Base-by-base conservation (phyloP, 768 basidiomycete genomes). In the Tricholoma terreum region DNA sequence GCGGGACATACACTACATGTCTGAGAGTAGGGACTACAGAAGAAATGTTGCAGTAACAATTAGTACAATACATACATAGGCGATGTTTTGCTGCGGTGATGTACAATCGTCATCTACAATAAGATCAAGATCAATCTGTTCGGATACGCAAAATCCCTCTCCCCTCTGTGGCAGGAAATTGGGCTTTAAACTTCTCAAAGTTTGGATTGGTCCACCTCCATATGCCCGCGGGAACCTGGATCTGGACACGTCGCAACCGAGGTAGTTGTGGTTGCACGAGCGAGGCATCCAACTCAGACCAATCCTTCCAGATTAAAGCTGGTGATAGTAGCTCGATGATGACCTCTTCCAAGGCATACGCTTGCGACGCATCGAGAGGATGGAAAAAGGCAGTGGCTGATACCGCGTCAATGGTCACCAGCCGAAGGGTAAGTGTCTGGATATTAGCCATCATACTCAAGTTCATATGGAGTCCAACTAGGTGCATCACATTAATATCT, bases 171-270 rank as follows among this genome's bases (percentile, higher is more conserved):
- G 46, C 30, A 11, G 46, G 46, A 49, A 49, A 49, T 7, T 49
- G 46, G 30, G 46, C 46, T 17, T 31, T 49, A 12, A 49, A 49
- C 30, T 49, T 49, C 24, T 49, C 46, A 31, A 49, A 49, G 27
- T 49, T 49, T 15, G 46, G 46, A 49, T 49, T 49, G 46, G 46
- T 49, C 46, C 46, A 49, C 30, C 46, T 8, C 46, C 46, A 49
- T n/a, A 49, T 49, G 8, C 46, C 46, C 15, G 46, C 15, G n/a
- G 46, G 27, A 1, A 49, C n/a, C 15, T 31, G 46, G n/a, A 49
- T 31, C n/a, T 31, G n/a, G 30, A 49, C 30, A 17, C 24, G 30
- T 49, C 46, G 27, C 10, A 49, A 27, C 46, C 30, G 46, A 4
- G 46, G 7, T 31, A 49, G 30, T 17, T 49, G n/a, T 4, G 46